Evolutionary conservation across 2,329 filamentous ascomycete species (phyloP), one percentile per base, ranked within the genome.

Genomic region (Curvularia hawaiiensis): DNA sequence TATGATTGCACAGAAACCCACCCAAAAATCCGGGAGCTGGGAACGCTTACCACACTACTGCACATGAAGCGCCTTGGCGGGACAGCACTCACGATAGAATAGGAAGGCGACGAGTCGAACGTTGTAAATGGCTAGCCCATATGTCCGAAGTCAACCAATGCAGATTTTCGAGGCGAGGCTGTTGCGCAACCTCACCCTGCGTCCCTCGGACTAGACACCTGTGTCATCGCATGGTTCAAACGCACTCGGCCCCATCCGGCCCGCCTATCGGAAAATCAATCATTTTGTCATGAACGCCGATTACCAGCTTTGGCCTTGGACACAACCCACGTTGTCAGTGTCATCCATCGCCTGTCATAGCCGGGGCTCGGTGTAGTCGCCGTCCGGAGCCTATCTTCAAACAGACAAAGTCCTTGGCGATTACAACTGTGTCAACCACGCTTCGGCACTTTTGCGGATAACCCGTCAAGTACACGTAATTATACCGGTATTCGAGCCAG

Each of bases 391-490:
- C 43, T 31, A n/a, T 54, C 51, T 50, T 28, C 40, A 41, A 54
- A 58, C 40, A 58, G 55, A 43, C 44, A 58, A 51, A 40, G 39
- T 44, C 28, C 54, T 57, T 57, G 54, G 55, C 46, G 39, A 33
- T 39, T 50, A 31, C 46, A 50, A 30, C 40, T 28, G 33, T 51
- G 26, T 50, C 35, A 33, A 38, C 45, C 51, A 50, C 30, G 40
- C 55, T 47, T 47, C 55, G 55, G 55, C 26, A 50, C 40, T 54
- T 40, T 18, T 26, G 46, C 28, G 22, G 46, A 35, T 24, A 46
- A 33, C 26, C 51, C 18, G 26, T 47, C 39, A 16, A 31, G 33
- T 22, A 20, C 45, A 45, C 26, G n/a, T 41, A 50, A 26, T 20
- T 20, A 24, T 41, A 26, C 12, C 16, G 31, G 30, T n/a, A 41